Conservation (phyloP, 176 grass and related monocot genomes). For the Melocanna baccifera region DNA sequence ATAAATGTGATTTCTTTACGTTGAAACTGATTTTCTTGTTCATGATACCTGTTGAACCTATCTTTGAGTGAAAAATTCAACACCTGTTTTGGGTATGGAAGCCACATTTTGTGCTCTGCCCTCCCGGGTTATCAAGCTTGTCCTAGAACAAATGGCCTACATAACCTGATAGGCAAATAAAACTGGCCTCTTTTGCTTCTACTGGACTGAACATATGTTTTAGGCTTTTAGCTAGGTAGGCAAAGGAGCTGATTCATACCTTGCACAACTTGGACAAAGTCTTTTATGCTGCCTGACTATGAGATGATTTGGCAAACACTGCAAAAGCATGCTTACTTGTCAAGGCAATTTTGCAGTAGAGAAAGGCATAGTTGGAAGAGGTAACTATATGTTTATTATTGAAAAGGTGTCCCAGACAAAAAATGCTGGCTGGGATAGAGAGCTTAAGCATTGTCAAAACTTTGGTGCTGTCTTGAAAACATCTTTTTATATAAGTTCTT, state of each 20-base stretch:
- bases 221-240: neutral
- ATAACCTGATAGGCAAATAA: neutral
- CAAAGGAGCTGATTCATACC: neutral
- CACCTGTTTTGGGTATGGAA: neutral
- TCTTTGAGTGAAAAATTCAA: neutral
- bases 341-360: neutral
- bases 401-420: neutral
- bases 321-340: neutral
- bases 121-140: neutral
- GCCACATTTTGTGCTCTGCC: neutral
- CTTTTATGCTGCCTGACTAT: neutral
- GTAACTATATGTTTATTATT: neutral
- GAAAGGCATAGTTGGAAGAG: neutral
- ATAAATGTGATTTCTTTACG: neutral
- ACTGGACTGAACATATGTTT: neutral
- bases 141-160: conserved; percentile 5
- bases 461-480: neutral
- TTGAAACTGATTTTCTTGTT: neutral
- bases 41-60: neutral
- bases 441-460: neutral
- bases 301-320: neutral
- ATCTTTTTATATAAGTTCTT: neutral
- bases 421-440: neutral
- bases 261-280: conserved; percentile 3
- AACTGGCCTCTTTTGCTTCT: neutral